Evolutionary conservation across 164 flowering plant species (phyloP).

Genomic region (Stephania cephalantha): DNA sequence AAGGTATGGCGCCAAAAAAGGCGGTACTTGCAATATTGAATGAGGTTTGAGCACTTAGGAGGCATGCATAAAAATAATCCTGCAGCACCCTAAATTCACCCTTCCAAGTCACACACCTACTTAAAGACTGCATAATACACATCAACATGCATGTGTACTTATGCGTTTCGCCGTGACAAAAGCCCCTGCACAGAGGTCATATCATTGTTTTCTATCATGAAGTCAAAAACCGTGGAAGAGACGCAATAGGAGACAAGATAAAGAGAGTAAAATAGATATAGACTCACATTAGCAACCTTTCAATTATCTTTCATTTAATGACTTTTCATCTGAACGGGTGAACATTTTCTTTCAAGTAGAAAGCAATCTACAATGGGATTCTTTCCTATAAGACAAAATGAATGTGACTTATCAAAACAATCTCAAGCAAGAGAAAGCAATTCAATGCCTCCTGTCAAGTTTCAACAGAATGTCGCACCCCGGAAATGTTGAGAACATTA

Average conservation of each 20-base stretch:
- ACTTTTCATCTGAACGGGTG: slow-evolving; percentile 1
- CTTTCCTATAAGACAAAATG: not conserved
- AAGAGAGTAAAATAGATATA: not conserved
- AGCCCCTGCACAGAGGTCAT: not conserved
- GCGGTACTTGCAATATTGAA: not conserved
- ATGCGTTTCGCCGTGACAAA: no score
- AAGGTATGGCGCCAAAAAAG: not conserved
- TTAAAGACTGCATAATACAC: no score
- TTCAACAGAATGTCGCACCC: not conserved
- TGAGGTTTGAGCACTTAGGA: not conserved
- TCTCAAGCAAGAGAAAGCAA: not conserved
- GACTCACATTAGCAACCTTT: not conserved
- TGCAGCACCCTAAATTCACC: no score
- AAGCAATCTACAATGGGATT: not conserved
- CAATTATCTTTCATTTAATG: not conserved
- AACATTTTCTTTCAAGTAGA: slow-evolving; percentile 3
- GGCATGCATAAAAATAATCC: no score
- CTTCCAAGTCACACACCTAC: no score
- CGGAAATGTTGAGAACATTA: not conserved
- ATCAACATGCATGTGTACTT: no score
- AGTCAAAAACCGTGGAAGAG: not conserved
- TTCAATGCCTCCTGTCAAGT: not conserved
- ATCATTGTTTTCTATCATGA: not conserved
- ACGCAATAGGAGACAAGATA: not conserved
- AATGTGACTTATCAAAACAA: not conserved